phyloP scores from a whole-genome alignment of 2,329 filamentous ascomycete genomes.

The Sordariomycetes sp. region DNA sequence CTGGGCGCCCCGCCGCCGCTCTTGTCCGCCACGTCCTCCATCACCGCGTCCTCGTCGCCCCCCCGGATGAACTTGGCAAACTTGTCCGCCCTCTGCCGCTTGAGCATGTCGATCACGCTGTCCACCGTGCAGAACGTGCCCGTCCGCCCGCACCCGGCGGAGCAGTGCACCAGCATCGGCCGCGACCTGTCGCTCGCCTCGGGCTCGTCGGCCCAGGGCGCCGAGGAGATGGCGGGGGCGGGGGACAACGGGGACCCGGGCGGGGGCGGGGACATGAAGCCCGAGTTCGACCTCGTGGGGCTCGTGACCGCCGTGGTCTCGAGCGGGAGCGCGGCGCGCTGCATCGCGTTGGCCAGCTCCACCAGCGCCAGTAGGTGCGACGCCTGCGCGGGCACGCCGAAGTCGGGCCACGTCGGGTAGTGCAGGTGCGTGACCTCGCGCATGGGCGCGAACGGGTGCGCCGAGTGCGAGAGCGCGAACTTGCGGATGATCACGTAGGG shows the following conservation, averaged over 20 bases:
- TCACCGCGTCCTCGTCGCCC: slow-evolving; percentile 33
- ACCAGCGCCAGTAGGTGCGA: slow-evolving; percentile 78
- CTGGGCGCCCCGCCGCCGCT: neutral
- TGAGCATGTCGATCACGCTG: slow-evolving; percentile 91
- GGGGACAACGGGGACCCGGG: slow-evolving; percentile 14
- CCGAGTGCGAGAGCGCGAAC: slow-evolving; percentile 69
- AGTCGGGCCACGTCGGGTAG: slow-evolving; percentile 95
- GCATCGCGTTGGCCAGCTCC: slow-evolving; percentile 75
- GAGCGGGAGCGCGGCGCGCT: slow-evolving; percentile 40
- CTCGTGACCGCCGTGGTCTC: slow-evolving; percentile 27
- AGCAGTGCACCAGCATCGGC: slow-evolving; percentile 88
- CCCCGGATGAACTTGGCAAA: slow-evolving; percentile 7
- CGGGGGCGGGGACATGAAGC: slow-evolving; percentile 10
- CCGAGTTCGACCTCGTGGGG: slow-evolving; percentile 15
- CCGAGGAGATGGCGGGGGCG: neutral
- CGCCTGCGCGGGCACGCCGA: slow-evolving; percentile 83
- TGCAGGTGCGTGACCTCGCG: slow-evolving; percentile 92
- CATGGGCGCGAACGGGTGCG: slow-evolving; percentile 72
- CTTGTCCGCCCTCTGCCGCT: slow-evolving; percentile 55
- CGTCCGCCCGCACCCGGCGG: slow-evolving; percentile 88
- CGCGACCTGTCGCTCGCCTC: slow-evolving; percentile 40
- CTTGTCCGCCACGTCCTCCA: slow-evolving; percentile 19
- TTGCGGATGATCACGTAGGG: slow-evolving; percentile 78
- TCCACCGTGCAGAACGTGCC: slow-evolving; percentile 96
- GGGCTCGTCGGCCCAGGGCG: slow-evolving; percentile 46